A percentile compares a stretch with the other conserved stretches of the same genome.
Conservation (phyloP, 108 stramenopile species). For the Nitzschia palea region DNA sequence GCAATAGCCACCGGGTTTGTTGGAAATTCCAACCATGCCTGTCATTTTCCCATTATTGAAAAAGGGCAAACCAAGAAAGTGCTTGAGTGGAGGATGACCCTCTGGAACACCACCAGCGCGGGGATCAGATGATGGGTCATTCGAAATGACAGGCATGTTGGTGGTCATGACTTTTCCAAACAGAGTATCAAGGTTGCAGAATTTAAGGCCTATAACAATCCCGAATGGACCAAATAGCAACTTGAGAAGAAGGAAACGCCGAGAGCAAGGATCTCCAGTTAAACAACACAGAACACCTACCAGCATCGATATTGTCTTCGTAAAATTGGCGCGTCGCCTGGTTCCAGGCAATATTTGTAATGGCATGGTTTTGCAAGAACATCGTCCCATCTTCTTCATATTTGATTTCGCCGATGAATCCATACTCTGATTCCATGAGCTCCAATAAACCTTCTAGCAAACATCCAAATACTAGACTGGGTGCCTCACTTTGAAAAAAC, state of each 20-base stretch:
- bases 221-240: not conserved
- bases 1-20: constrained; percentile 27
- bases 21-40: constrained; percentile 35
- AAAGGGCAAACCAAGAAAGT: constrained; percentile 34
- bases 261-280: not conserved
- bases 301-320: constrained; percentile 17
- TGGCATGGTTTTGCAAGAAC: constrained; percentile 32
- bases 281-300: not conserved
- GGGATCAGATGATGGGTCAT: constrained; percentile 1
- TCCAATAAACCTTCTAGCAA: constrained; percentile 26
- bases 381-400: constrained; percentile 24
- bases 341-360: constrained; percentile 34
- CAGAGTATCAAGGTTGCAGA: constrained; percentile 23
- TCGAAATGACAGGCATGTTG: constrained; percentile 19
- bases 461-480: constrained; percentile 18
- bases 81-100: constrained; percentile 29
- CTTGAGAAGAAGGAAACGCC: not conserved
- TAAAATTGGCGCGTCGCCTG: constrained; percentile 18
- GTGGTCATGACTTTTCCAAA: constrained; percentile 27
- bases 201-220: constrained; percentile 6
- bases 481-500: constrained; percentile 12
- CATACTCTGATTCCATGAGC: constrained; percentile 26
- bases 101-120: constrained; percentile 12
- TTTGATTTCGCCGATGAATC: constrained; percentile 37
- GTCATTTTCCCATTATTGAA: constrained; percentile 23